Evolutionary conservation across 495 filamentous ascomycete genomes (phyloP), one percentile per base, ranked within the genome.

Genomic region (Usnea hakonensis): DNA sequence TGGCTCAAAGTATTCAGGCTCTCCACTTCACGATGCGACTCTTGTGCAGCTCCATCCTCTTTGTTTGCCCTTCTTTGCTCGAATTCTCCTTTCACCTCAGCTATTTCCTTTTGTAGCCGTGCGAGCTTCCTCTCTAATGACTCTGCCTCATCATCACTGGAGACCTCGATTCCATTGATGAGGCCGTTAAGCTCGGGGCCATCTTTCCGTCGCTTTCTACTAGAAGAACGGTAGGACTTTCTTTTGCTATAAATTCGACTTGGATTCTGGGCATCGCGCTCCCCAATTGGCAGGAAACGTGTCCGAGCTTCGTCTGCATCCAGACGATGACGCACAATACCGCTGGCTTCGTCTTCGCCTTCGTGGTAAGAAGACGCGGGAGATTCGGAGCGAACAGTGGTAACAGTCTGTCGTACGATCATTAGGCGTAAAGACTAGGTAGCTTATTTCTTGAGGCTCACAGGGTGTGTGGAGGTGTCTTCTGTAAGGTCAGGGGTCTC

Each of bases 401-500:
- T 81, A 30, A 57, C 65, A 38, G 86, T 83, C 87, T 90, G 57
- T 5, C 38, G 58, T 9, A 33, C 58, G 61, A 74, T 65, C 62
- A 65, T 65, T 23, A 56, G 58, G 53, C 33, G 37, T 44, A 54
- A 70, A 56, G 19, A 30, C 37, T 67, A 60, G 37, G 61, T 46
- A 62, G 54, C 54, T 57, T 17, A 26, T 32, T 16, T 59, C 44
- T n/a, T 36, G 10, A n/a, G 54, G 56, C 69, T 69, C 61, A 95
- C 90, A 36, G 83, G 90, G 61, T 90, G 71, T 41, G 91, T 97
- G 33, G 90, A 95, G 57, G 81, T 86, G 71, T 94, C 92, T 68
- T 96, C 90, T 30, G 84, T 90, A 66, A 96, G 77, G 62, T 94
- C 90, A 68, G 92, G 92, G 53, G 92, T 96, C 76, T 96, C 92